A percentile compares a stretch with the other conserved stretches of the same genome.
These are phyloP conservation scores for Phylloporus sp. DNA, from an alignment of 768 basidiomycete genomes.

Conservation along the genomic window DNA sequence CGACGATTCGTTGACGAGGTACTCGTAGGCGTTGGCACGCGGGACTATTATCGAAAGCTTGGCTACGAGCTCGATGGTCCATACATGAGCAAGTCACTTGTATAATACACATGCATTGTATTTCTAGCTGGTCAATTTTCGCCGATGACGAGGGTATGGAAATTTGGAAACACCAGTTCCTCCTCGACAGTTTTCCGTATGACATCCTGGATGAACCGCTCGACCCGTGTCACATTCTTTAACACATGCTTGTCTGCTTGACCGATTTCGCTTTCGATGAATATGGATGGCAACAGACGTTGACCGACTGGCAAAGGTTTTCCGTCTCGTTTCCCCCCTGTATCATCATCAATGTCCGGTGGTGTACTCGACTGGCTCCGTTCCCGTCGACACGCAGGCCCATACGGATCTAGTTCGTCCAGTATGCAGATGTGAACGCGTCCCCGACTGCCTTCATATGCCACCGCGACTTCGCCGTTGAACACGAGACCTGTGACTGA, in stretches of 20 bases:
- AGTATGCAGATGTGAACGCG: constrained; percentile 86
- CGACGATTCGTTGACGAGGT: background rate
- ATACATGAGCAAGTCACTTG: constrained; percentile 89
- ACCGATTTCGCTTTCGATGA: constrained; percentile 96
- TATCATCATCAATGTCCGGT: constrained; percentile 60
- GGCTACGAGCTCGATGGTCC: constrained; percentile 95
- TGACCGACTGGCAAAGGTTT: constrained; percentile 79
- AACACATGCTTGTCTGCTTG: constrained; percentile 93
- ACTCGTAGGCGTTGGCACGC: constrained; percentile 79
- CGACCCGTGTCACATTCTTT: constrained; percentile 93
- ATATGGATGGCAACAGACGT: constrained; percentile 77
- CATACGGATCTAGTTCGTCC: constrained; percentile 83
- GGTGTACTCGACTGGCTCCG: constrained; percentile 45
- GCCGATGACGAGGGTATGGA: constrained; percentile 69
- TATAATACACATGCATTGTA: constrained; percentile 30
- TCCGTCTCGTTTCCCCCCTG: constrained; percentile 38
- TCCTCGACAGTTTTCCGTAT: constrained; percentile 94
- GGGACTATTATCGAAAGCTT: constrained; percentile 93
- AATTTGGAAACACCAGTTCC: constrained; percentile 94
- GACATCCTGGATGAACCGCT: constrained; percentile 92
- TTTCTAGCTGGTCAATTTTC: constrained; percentile 25
- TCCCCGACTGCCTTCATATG: constrained; percentile 79
- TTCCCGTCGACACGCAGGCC: constrained; percentile 60
- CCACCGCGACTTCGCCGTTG: constrained; percentile 81
- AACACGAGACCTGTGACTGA: constrained; percentile 88